Conservation (phyloP, 352 stramenopile genomes). For the Pythium aquatile region DNA sequence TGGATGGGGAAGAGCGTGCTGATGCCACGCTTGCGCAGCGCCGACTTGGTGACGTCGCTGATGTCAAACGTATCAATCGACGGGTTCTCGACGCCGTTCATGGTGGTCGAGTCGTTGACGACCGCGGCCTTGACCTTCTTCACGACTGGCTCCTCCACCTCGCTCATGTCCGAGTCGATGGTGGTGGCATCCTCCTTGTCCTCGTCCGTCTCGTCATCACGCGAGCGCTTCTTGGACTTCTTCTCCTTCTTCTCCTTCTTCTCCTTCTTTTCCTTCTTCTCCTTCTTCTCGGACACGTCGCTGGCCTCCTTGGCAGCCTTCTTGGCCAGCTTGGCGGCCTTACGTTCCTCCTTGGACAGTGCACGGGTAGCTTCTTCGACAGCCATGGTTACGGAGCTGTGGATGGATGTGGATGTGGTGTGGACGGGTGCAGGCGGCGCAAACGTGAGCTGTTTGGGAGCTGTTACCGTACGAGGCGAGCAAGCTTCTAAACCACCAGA, state of each 20-base stretch:
- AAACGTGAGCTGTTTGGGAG: not conserved
- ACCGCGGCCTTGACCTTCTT: slow-evolving; percentile 41
- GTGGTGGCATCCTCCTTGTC: slow-evolving; percentile 28
- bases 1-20: slow-evolving; percentile 91
- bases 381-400: slow-evolving; percentile 27
- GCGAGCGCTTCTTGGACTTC: slow-evolving; percentile 71
- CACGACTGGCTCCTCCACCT: slow-evolving; percentile 32
- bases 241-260: slow-evolving; percentile 70
- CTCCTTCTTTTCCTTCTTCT: slow-evolving; percentile 64
- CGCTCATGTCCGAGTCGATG: slow-evolving; percentile 55
- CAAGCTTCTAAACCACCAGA: slow-evolving; percentile 9
- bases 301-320: slow-evolving; percentile 41
- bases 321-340: slow-evolving; percentile 53
- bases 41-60: slow-evolving; percentile 49
- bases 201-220: slow-evolving; percentile 30
- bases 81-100: slow-evolving; percentile 56
- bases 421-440: slow-evolving; percentile 7
- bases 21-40: slow-evolving; percentile 80
- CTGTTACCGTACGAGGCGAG: not conserved
- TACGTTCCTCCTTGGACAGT: slow-evolving; percentile 59
- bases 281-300: slow-evolving; percentile 34
- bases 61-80: slow-evolving; percentile 74
- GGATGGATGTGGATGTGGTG: slow-evolving; percentile 12
- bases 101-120: slow-evolving; percentile 22
- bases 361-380: slow-evolving; percentile 37